A percentile compares a stretch with the other conserved stretches of the same genome.
These are phyloP conservation scores for Hortiboletus flavorubellus DNA, from an alignment of 768 basidiomycete genomes.

Conservation along the genomic window DNA sequence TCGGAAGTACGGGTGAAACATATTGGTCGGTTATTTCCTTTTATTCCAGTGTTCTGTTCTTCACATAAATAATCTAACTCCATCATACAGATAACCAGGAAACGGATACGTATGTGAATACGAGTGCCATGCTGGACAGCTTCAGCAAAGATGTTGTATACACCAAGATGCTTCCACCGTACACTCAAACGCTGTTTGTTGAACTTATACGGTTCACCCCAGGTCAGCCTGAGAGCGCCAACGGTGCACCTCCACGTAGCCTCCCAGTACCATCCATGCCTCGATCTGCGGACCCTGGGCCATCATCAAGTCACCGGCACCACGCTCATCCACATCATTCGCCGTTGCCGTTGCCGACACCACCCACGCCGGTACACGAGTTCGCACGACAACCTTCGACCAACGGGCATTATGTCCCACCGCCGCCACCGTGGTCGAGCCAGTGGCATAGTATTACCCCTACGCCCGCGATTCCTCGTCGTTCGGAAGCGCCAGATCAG, in stretches of 20 bases:
- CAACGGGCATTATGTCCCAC: conserved; percentile 34
- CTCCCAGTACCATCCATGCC: conserved; percentile 15
- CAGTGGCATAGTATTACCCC: conserved; percentile 28
- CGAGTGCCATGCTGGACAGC: conserved; percentile 67
- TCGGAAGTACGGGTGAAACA: conserved; percentile 75
- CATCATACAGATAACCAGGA: conserved; percentile 41
- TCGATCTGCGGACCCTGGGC: conserved; percentile 27
- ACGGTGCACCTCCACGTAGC: conserved; percentile 17
- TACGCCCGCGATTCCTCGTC: conserved; percentile 12
- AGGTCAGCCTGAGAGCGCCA: conserved; percentile 30
- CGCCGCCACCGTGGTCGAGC: conserved; percentile 34
- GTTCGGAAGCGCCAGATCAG: conserved; percentile 27
- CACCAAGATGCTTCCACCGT: conserved; percentile 62
- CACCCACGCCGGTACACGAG: conserved; percentile 35
- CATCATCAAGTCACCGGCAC: conserved; percentile 29
- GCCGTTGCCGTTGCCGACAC: conserved; percentile 31
- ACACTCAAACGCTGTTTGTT: conserved; percentile 66
- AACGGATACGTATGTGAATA: conserved; percentile 64
- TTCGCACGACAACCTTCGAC: conserved; percentile 29
- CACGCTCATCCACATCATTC: conserved; percentile 30
- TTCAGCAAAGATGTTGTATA: conserved; percentile 71
- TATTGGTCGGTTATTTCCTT: conserved; percentile 41
- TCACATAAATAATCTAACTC: conserved; percentile 1
- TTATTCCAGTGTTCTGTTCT: background rate
- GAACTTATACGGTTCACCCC: conserved; percentile 55